Evolutionary conservation across 2,329 filamentous ascomycete genomes (phyloP), one percentile per base, ranked within the genome.

Genomic region (Pestalotiopsis sp.): DNA sequence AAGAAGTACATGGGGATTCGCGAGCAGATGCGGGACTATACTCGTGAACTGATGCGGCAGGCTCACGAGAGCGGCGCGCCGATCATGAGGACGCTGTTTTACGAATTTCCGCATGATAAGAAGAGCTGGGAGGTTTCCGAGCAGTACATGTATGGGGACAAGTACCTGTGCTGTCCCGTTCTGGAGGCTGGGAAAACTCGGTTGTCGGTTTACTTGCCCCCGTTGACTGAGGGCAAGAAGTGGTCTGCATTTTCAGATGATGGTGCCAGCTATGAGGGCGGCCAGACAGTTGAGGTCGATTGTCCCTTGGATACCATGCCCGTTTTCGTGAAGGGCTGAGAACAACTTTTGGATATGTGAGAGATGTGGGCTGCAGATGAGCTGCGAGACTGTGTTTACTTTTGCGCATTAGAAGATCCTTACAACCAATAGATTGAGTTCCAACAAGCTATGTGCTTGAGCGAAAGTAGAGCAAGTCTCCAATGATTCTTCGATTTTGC

Each of bases 121-220:
- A 76, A 73, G 67, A 80, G 81, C 17, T 91, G 89, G 89, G 80
- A 83, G 4, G 74, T 89, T 3, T 86, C 88, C 64, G 83, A 84
- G 39, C 84, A 91, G 78, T 91, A 91, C 73, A 87, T 92, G 84
- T 92, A 85, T 72, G 89, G 89, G 0, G 73, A 78, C 17, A 85
- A 84, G 73, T 91, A 90, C 72, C 78, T 91, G 14, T 82, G 85
- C 7, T 85, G 82, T 13, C 89, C 89, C 0, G 81, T 91, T 0
- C 72, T 91, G 66, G 73, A 81, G n/a, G 75, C 85, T 0, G 84
- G 83, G 0, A 11, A 17, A 24, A 58, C 63, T n/a, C 30, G 13
- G 22, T 4, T 65, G 26, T 20, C 78, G 5, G 83, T 86, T 0
- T 91, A 91, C 73, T 75, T 91, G 26, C 88, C 88, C 2, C 39